phyloP scores from a whole-genome alignment of 1,139 yeast species.

The Scheffersomyces cryptocercus region DNA sequence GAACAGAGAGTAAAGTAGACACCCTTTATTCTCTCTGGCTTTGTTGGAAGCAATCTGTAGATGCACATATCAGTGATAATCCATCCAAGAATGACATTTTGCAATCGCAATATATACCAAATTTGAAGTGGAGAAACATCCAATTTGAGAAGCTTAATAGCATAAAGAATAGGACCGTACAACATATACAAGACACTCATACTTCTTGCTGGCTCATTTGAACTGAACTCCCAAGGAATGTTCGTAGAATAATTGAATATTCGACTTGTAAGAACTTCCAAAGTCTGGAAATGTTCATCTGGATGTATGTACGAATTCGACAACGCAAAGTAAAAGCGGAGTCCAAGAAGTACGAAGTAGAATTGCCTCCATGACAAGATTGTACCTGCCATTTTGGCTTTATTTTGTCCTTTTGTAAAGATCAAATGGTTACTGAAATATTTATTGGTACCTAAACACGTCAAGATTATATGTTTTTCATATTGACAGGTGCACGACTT shows the following conservation, averaged over 20 bases:
- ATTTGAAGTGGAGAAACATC: constrained; percentile 44
- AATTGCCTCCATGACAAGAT: constrained; percentile 41
- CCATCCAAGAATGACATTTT: constrained; percentile 61
- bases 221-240: constrained; percentile 84
- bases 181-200: constrained; percentile 64
- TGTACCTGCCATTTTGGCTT: no score
- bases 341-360: constrained; percentile 42
- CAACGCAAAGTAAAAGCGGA: constrained; percentile 60
- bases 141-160: constrained; percentile 24
- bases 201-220: constrained; percentile 67
- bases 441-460: no score
- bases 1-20: constrained; percentile 71
- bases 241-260: constrained; percentile 53
- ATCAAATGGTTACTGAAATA: no score
- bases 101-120: constrained; percentile 60
- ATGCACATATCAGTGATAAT: constrained; percentile 54
- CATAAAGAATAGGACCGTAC: constrained; percentile 66
- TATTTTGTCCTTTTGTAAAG: no score
- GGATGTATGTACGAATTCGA: constrained; percentile 92
- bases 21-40: constrained; percentile 65
- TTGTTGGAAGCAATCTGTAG: constrained; percentile 52
- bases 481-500: neutral
- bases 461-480: neutral
- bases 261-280: constrained; percentile 64
- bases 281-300: constrained; percentile 92